Percentiles rank a stretch among this genome's conserved stretches.
These are phyloP conservation scores for Eremochloa ophiuroides DNA, from an alignment of 176 grass and related monocot species.

Conservation along the genomic window DNA sequence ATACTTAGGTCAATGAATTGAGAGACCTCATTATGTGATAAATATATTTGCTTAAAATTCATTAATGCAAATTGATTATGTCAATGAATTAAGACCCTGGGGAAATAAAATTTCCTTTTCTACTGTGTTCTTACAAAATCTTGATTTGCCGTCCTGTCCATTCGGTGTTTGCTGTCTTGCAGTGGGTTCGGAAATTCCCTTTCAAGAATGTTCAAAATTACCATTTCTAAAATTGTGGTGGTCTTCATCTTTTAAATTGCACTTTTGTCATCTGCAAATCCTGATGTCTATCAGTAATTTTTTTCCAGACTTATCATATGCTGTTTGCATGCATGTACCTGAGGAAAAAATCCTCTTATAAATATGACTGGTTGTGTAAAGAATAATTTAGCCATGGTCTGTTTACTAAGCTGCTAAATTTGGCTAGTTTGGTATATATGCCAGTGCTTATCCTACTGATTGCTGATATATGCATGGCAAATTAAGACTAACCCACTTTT, in stretches of 20 bases:
- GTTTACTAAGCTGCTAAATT: neutral
- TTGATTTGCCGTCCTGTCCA: neutral
- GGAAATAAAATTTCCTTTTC: no score
- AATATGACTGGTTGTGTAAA: neutral
- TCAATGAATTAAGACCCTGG: neutral
- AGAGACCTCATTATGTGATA: neutral
- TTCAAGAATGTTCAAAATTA: neutral
- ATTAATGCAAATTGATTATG: neutral
- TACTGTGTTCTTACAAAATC: neutral
- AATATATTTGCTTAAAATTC: neutral
- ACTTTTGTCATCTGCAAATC: neutral
- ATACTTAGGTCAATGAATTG: neutral
- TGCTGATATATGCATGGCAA: neutral
- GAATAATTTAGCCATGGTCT: neutral
- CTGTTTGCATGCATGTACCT: neutral
- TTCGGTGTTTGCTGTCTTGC: neutral
- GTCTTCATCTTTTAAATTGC: neutral
- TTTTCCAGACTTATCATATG: neutral
- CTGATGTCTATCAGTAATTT: neutral
- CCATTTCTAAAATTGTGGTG: neutral
- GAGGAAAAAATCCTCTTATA: neutral
- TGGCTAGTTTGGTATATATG: neutral
- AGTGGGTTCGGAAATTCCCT: neutral
- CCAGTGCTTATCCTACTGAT: neutral
- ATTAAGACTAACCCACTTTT: neutral